These are phyloP conservation scores for Capsicum baccatum DNA, from an alignment of 257 asterid species.

Conservation along the genomic window DNA sequence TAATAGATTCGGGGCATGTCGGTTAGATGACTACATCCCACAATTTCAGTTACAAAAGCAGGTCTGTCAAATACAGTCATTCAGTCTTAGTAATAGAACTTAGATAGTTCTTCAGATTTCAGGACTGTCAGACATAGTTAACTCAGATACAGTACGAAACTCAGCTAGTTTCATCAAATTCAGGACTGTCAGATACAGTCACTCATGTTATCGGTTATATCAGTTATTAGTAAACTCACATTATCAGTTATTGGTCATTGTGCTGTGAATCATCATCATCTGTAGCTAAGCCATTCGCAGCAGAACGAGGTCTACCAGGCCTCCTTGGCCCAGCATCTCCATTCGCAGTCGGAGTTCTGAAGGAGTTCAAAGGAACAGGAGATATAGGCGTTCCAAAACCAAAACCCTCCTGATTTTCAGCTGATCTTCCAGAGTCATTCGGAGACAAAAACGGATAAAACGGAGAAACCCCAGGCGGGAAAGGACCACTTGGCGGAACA, in stretches of 20 bases:
- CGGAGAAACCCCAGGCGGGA: conserved; percentile 88
- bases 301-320: conserved; percentile 37
- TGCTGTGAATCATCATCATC: conserved; percentile 68
- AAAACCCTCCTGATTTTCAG: conserved; percentile 40
- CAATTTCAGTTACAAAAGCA: too few species aligned
- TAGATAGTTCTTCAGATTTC: too few species aligned
- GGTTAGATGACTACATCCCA: too few species aligned
- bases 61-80: too few species aligned
- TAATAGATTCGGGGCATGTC: too few species aligned
- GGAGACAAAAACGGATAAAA: conserved; percentile 72
- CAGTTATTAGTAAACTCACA: too few species aligned
- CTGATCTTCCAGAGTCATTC: conserved; percentile 35
- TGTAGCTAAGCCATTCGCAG: conserved; percentile 36
- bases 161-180: too few species aligned
- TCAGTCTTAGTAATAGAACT: too few species aligned
- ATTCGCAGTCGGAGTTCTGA: conserved; percentile 69
- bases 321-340: conserved; percentile 52
- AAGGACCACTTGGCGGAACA: conserved; percentile 92
- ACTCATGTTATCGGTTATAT: too few species aligned
- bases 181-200: too few species aligned
- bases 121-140: too few species aligned
- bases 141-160: too few species aligned
- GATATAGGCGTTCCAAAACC: conserved; percentile 48
- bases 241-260: conserved; percentile 31
- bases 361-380: conserved; percentile 73